phyloP scores from a whole-genome alignment of 352 stramenopile species.

The Pythium angustatum region DNA sequence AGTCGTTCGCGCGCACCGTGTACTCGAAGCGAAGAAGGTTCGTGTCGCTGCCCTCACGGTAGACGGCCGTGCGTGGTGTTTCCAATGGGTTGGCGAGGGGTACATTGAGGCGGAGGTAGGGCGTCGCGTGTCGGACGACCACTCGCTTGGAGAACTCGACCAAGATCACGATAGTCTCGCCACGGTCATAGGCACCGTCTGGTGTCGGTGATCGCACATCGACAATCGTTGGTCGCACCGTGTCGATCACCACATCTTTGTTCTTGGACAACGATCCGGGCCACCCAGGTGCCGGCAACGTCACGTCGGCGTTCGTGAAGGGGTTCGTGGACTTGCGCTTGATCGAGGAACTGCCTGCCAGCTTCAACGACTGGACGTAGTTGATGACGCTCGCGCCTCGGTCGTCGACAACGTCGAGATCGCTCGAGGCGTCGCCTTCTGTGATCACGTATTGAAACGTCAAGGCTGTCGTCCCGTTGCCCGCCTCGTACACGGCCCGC shows the following conservation, averaged over 20 bases:
- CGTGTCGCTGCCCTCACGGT: conserved; percentile 50
- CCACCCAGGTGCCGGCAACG: conserved; percentile 46
- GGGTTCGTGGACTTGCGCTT: conserved; percentile 50
- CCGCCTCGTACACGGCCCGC: conserved; percentile 31
- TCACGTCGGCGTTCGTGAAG: conserved; percentile 39
- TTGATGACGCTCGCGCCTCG: conserved; percentile 37
- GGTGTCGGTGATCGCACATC: conserved; percentile 37
- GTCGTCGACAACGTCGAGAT: conserved; percentile 58
- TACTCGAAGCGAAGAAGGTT: conserved; percentile 57
- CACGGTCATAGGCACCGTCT: conserved; percentile 70
- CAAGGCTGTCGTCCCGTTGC: conserved; percentile 47
- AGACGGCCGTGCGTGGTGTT: conserved; percentile 43
- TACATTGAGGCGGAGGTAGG: conserved; percentile 60
- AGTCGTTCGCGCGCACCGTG: conserved; percentile 40
- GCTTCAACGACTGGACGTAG: conserved; percentile 50
- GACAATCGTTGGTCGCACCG: conserved; percentile 43
- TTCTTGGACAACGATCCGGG: conserved; percentile 45
- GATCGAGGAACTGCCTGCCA: conserved; percentile 42
- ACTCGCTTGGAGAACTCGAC: conserved; percentile 59
- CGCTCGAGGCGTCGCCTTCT: conserved; percentile 37
- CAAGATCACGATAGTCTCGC: conserved; percentile 48
- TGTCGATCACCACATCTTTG: conserved; percentile 52
- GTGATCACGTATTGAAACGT: conserved; percentile 53
- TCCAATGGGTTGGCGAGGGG: conserved; percentile 1
- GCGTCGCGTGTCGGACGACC: conserved; percentile 38